Base-by-base conservation (phyloP, 2,329 filamentous ascomycete genomes). In the Periglandula ipomoeae region DNA sequence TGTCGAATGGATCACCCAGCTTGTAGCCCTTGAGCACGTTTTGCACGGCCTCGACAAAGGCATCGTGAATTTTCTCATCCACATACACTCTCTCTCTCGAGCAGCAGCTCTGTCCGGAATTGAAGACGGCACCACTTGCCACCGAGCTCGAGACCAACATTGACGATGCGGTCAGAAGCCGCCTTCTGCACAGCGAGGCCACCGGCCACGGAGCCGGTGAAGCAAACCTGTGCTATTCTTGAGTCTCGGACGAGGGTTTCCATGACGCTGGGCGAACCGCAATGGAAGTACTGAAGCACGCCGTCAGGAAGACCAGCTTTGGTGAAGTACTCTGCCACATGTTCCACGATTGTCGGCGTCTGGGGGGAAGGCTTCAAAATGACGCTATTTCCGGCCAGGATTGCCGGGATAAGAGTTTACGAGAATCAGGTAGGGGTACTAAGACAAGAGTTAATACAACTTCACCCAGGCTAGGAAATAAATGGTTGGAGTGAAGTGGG, bases 101-200 rank as follows among this genome's bases (percentile, higher is more conserved):
- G 69, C 91, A 97, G 74, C 91, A 97, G 64, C 89, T 95, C 72
- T 97, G 91, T n/a, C 91, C 91, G 46, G 90, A 95, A 71, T 97
- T 97, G 76, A 97, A 97, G 50, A 97, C 75, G n/a, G 89, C 84
- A 19, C 91, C 91, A 58, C 64, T 97, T 97, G 55, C 91, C 91
- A 55, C 91, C 91, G 24, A 97, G 81, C 69, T 97, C 91, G 34
- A 97, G 76, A 2, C 89, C 88, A 41, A 97, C 87, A 53, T 84
- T 83, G 55, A 95, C 84, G 45, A 95, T 79, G 34, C 91, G 83
- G 60, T 90, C 87, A 22, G 88, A 78, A 1, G 89, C 90, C 5
- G 89, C 87, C 63, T 83, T 82, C 62, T 95, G 89, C 22, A 96
- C 86, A 2, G 87, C 83, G 47, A 96, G 71, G 15, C 91, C 91